These are phyloP conservation scores for Colletotrichum acutatum DNA, from an alignment of 2,329 filamentous ascomycete genomes.

Conservation along the genomic window DNA sequence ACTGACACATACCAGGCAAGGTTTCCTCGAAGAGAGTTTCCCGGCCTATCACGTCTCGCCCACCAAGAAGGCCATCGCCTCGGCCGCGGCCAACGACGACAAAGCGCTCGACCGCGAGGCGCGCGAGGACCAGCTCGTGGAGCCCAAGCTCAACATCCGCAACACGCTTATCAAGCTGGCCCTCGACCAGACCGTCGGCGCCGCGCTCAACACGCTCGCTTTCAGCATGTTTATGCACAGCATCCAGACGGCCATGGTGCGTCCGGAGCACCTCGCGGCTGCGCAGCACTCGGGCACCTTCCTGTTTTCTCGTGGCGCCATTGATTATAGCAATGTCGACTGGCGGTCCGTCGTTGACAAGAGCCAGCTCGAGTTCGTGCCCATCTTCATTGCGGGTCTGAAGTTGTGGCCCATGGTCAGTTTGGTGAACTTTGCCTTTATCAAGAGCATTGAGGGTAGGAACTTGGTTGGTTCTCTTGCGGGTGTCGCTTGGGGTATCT, in stretches of 20 bases:
- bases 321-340: conserved; percentile 59
- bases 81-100: conserved; percentile 53
- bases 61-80: conserved; percentile 49
- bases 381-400: conserved; percentile 75
- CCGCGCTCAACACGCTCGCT: conserved; percentile 71
- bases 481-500: conserved; percentile 80
- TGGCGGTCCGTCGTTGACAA: conserved; percentile 55
- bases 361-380: conserved; percentile 67
- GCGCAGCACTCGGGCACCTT: conserved; percentile 45
- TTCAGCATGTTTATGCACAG: conserved; percentile 71
- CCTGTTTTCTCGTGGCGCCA: conserved; percentile 46
- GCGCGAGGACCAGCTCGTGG: conserved; percentile 51
- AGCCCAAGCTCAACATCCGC: conserved; percentile 65
- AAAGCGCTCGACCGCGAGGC: conserved; percentile 52
- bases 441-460: conserved; percentile 77
- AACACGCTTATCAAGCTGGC: conserved; percentile 76
- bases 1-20: conserved; percentile 65
- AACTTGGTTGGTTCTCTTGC: conserved; percentile 78
- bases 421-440: conserved; percentile 73
- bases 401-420: conserved; percentile 77
- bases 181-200: conserved; percentile 76
- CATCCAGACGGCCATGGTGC: conserved; percentile 61
- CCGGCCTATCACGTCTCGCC: conserved; percentile 70
- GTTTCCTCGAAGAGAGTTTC: conserved; percentile 78
- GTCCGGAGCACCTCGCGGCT: conserved; percentile 46